Base-by-base conservation (phyloP, 2,329 filamentous ascomycete genomes). In the Trichoderma brevicompactum region DNA sequence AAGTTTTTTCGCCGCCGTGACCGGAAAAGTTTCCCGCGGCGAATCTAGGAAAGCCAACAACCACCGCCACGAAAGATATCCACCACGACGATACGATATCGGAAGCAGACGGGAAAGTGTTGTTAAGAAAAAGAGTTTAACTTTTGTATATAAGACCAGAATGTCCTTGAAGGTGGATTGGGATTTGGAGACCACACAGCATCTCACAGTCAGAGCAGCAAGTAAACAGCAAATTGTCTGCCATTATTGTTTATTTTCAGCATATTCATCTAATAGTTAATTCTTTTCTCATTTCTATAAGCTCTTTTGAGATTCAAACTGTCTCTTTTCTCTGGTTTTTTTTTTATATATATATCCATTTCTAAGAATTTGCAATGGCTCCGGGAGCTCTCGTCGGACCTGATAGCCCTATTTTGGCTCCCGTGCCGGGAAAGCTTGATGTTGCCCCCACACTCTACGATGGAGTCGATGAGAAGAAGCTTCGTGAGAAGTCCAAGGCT, bases 401-500 rank as follows among this genome's bases (percentile, higher is more conserved):
- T 19, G 65, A 64, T 8, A 61, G 46, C 46, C 58, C 68, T 13
- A 28, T 66, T 12, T 5, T 65, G 15, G n/a, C 28, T 9, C 60
- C 65, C 1, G 38, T 68, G 7, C 28, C 46, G 3, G 49, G 34
- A 23, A 68, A 70, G n/a, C 43, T 66, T 38, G 65, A 67, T 1
- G 36, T 50, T 17, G 38, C 64, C 2, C 69, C 70, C 19, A 68
- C 59, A 5, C 69, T 74, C 15, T 73, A 74, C 61, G 48, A 62
- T 0, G 62, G 52, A 23, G 36, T 69, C n/a, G 69, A 69, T 17
- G 68, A 73, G 32, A 65, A 70, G 1, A 56, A 69, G 8, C 70
- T 75, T 3, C 19, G 65, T 19, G 58, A 66, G 28, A 73, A 72
- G 61, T 66, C 70, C 1, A 54, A 70, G 32, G 71, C 69, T 23